Base-by-base conservation (phyloP, 2,329 filamentous ascomycete genomes). In the Fusarium subglutinans region DNA sequence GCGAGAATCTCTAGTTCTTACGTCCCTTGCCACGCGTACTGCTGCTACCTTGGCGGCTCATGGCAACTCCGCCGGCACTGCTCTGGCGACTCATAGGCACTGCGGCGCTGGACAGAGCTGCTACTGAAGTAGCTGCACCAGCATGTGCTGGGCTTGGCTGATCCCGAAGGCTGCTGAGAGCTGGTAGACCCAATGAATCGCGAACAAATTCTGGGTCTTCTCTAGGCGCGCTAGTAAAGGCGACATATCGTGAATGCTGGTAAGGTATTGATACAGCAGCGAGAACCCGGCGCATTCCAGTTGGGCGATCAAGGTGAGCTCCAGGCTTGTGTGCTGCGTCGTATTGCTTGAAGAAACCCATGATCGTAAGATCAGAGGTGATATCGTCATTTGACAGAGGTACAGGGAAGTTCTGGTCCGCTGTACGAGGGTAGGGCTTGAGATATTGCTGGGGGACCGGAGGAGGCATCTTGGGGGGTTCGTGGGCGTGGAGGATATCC, bases 281-380 rank as follows among this genome's bases (percentile, higher is more conserved):
- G n/a, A 91, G 84, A 14, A 90, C 81, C 72, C 84, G 87, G 59
- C 88, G 87, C 62, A 88, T 84, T 35, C 88, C 88, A 65, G 86
- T 87, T 47, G 86, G 83, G 10, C 84, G 82, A 66, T 89, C 87
- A n/a, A 91, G 84, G 63, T 89, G 89, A 38, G 88, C 84, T 6
- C 89, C 89, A 5, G 84, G 82, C 68, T 87, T 88, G 76, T 90
- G 85, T 9, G 81, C 81, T 63, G 84, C 82, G 76, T 89, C 87
- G 73, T 90, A 91, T 73, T 87, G 86, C 78, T 87, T 87, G 74
- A 89, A 87, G 69, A 87, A 85, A 41, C 87, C 87, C 83, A 92
- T 90, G 54, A 91, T 86, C 15, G 86, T 84, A 35, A 91, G 80
- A 59, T 91, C 90, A 13, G 86, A 87, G 38, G 82, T 81, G 48